Conservation (phyloP, 2,329 filamentous ascomycete species). For the Corynespora cassiicola region DNA sequence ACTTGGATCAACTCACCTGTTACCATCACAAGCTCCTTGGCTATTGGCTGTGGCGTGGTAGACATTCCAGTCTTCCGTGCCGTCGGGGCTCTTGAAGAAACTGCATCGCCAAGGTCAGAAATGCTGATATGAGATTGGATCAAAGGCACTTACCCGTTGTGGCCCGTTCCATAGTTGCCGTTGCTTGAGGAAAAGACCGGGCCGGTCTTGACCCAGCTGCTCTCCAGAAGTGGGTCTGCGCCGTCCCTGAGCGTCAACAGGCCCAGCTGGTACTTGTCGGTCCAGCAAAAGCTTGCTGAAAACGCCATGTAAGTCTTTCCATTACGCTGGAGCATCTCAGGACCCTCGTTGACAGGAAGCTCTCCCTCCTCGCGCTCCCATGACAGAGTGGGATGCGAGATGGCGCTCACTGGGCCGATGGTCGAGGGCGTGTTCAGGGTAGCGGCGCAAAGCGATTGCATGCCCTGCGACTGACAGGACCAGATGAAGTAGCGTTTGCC, state of each 20-base stretch:
- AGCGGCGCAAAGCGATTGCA: constrained; percentile 52
- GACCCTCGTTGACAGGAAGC: constrained; percentile 65
- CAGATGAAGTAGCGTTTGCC: constrained; percentile 63
- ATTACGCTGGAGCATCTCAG: constrained; percentile 60
- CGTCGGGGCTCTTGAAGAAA: constrained; percentile 65
- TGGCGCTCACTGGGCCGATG: constrained; percentile 54
- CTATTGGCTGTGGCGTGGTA: constrained; percentile 62
- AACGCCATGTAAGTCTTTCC: constrained; percentile 62
- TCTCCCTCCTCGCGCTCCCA: constrained; percentile 59
- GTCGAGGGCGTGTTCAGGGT: constrained; percentile 49
- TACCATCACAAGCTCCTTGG: constrained; percentile 60
- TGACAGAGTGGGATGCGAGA: constrained; percentile 58
- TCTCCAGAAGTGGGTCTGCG: constrained; percentile 52
- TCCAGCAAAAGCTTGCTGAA: constrained; percentile 65
- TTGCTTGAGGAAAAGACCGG: constrained; percentile 61
- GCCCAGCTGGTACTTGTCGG: constrained; percentile 60
- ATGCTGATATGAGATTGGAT: too few relatives aligned
- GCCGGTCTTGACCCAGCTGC: constrained; percentile 61
- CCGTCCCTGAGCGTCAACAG: constrained; percentile 60
- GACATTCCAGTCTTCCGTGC: constrained; percentile 61
- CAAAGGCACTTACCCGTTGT: constrained; percentile 57
- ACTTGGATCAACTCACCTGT: too few relatives aligned
- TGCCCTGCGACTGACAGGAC: constrained; percentile 58
- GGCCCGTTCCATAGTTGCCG: constrained; percentile 64
- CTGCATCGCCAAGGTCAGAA: constrained; percentile 30